phyloP scores from a whole-genome alignment of 495 filamentous ascomycete species.

The Niebla homalea region DNA sequence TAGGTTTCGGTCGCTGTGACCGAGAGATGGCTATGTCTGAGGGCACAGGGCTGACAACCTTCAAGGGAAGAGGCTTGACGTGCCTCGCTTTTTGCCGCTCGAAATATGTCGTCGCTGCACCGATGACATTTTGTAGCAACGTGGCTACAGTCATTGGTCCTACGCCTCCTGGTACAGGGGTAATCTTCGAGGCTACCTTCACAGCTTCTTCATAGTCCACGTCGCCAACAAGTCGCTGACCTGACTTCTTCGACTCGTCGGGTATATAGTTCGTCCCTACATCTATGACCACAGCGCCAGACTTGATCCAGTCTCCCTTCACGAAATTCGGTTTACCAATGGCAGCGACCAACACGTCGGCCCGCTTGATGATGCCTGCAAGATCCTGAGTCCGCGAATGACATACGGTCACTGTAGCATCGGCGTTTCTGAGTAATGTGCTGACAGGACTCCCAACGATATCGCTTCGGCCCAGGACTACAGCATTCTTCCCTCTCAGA shows the following conservation, averaged over 20 bases:
- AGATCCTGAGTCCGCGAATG: slow-evolving; percentile 76
- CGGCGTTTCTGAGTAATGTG: slow-evolving; percentile 83
- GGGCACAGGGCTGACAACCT: slow-evolving; percentile 62
- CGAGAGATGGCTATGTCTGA: slow-evolving; percentile 90
- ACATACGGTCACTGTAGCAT: slow-evolving; percentile 93
- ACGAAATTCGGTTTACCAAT: slow-evolving; percentile 81
- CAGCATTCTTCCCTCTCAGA: slow-evolving; percentile 77
- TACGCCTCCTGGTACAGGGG: slow-evolving; percentile 91
- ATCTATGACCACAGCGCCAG: slow-evolving; percentile 87
- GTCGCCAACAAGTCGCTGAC: slow-evolving; percentile 86
- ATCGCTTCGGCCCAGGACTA: slow-evolving; percentile 88
- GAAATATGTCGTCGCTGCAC: slow-evolving; percentile 66
- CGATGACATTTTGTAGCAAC: slow-evolving; percentile 85
- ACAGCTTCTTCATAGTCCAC: slow-evolving; percentile 81
- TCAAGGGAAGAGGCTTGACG: slow-evolving; percentile 66
- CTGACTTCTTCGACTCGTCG: slow-evolving; percentile 90
- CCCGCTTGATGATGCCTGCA: slow-evolving; percentile 58
- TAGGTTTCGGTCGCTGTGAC: slow-evolving; percentile 77
- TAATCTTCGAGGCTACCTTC: slow-evolving; percentile 86
- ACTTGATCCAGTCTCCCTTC: slow-evolving; percentile 90
- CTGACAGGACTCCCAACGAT: slow-evolving; percentile 96
- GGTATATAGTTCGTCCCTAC: slow-evolving; percentile 94
- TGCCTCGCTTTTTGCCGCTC: slow-evolving; percentile 64
- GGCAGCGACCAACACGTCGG: slow-evolving; percentile 82
- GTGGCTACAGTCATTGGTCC: slow-evolving; percentile 98